Conservation (phyloP, 2,329 filamentous ascomycete genomes). For the Chaetomiaceae sp. region DNA sequence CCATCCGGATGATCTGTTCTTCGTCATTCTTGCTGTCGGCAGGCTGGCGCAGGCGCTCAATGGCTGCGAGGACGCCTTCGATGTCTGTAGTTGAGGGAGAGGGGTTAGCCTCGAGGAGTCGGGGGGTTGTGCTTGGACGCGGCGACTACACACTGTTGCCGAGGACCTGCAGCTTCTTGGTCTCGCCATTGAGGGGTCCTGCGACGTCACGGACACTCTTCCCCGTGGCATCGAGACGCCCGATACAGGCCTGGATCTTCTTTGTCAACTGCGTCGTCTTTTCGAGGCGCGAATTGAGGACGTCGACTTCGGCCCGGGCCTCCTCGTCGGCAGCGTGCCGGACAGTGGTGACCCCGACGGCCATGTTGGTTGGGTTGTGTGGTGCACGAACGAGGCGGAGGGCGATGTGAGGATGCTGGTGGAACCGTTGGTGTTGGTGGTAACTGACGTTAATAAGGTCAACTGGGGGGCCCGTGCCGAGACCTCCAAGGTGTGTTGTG, state of each 20-base stretch:
- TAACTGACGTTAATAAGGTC: too few relatives aligned
- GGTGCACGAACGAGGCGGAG: neutral
- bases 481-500: too few relatives aligned
- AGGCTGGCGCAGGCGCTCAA: constrained; percentile 84
- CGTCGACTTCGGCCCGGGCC: constrained; percentile 64
- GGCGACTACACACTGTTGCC: constrained; percentile 72
- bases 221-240: constrained; percentile 78
- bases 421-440: neutral
- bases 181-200: constrained; percentile 88
- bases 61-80: constrained; percentile 77
- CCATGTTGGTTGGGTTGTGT: constrained; percentile 46
- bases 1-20: constrained; percentile 82
- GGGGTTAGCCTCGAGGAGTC: neutral
- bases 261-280: constrained; percentile 92
- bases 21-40: constrained; percentile 88
- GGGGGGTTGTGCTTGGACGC: too few relatives aligned
- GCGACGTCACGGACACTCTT: constrained; percentile 89
- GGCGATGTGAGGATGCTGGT: neutral
- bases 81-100: constrained; percentile 54
- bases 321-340: constrained; percentile 59
- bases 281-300: constrained; percentile 69
- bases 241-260: constrained; percentile 87
- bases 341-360: constrained; percentile 43
- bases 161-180: constrained; percentile 80
- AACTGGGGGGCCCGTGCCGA: too few relatives aligned